Evolutionary conservation across 78 protist genomes (phyloP).

Genomic region (Cyanophora paradoxa): DNA sequence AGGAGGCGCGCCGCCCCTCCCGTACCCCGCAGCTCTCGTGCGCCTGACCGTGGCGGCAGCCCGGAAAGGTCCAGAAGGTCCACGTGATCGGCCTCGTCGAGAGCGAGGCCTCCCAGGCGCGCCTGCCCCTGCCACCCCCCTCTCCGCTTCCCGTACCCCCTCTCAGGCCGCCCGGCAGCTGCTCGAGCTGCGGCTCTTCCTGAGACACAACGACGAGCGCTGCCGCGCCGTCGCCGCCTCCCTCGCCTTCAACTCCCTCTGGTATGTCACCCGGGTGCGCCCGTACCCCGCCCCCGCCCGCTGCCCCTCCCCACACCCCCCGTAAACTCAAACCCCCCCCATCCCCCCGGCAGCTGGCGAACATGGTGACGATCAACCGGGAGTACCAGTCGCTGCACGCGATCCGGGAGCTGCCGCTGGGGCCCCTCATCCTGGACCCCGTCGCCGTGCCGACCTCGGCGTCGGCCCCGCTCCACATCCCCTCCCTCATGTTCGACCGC

Average conservation of each 20-base stretch:
- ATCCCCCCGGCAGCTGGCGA: not conserved
- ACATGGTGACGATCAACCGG: slow-evolving; percentile 14
- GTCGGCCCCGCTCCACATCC: not conserved
- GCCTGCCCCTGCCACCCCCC: not conserved
- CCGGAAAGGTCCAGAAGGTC: not conserved
- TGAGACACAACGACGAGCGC: not conserved
- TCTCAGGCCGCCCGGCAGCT: not conserved
- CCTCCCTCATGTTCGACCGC: not conserved
- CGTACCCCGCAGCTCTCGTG: not conserved
- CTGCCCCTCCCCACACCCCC: not conserved
- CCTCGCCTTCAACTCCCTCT: no score
- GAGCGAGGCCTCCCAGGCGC: not conserved
- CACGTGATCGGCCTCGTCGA: slow-evolving; percentile 8
- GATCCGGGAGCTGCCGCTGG: not conserved
- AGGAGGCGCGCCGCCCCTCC: no score
- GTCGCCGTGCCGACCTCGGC: not conserved
- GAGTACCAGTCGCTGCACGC: not conserved
- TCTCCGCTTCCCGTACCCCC: not conserved
- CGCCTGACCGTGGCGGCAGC: not conserved
- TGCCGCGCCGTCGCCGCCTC: no score
- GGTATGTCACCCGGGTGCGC: not conserved
- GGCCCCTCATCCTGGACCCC: not conserved
- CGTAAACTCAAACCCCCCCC: not conserved
- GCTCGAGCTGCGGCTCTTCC: not conserved
- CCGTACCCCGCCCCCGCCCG: not conserved